Percentiles rank a stretch among this genome's conserved stretches.
Conservation (phyloP, 495 filamentous ascomycete species). For the Staphylotrichum tortipilum region DNA sequence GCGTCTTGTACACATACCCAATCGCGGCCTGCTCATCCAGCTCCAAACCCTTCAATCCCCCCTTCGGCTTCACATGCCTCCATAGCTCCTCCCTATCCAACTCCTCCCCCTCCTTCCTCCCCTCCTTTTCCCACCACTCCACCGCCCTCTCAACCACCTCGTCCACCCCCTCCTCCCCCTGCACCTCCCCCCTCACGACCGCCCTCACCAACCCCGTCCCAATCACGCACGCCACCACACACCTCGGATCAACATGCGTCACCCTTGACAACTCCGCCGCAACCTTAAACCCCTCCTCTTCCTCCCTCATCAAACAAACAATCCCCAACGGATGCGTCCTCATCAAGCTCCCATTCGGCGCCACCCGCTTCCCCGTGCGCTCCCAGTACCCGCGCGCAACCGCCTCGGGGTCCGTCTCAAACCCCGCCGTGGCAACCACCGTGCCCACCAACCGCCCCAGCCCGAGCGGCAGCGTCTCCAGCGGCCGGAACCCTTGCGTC, state of each 20-base stretch:
- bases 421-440: slow-evolving; percentile 25
- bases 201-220: slow-evolving; percentile 33
- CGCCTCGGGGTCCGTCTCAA: slow-evolving; percentile 21
- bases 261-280: slow-evolving; percentile 23
- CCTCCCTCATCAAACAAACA: slow-evolving; percentile 24
- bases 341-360: slow-evolving; percentile 44
- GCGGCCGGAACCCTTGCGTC: slow-evolving; percentile 29
- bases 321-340: slow-evolving; percentile 38
- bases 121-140: slow-evolving; percentile 17
- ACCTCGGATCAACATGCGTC: slow-evolving; percentile 42
- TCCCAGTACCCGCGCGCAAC: slow-evolving; percentile 31
- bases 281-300: slow-evolving; percentile 26
- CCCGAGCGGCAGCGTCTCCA: slow-evolving; percentile 35
- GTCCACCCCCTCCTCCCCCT: slow-evolving; percentile 26
- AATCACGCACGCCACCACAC: slow-evolving; percentile 36
- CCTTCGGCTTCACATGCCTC: slow-evolving; percentile 16
- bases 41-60: slow-evolving; percentile 26
- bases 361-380: slow-evolving; percentile 20
- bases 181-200: slow-evolving; percentile 34
- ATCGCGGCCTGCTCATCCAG: slow-evolving; percentile 33
- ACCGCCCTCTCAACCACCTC: slow-evolving; percentile 17
- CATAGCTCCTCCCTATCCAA: slow-evolving; percentile 31
- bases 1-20: slow-evolving; percentile 44
- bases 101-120: slow-evolving; percentile 3
- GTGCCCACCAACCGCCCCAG: slow-evolving; percentile 31